Evolutionary conservation across 106 monocot species (phyloP).

Genomic region (Dioscorea zingiberensis): DNA sequence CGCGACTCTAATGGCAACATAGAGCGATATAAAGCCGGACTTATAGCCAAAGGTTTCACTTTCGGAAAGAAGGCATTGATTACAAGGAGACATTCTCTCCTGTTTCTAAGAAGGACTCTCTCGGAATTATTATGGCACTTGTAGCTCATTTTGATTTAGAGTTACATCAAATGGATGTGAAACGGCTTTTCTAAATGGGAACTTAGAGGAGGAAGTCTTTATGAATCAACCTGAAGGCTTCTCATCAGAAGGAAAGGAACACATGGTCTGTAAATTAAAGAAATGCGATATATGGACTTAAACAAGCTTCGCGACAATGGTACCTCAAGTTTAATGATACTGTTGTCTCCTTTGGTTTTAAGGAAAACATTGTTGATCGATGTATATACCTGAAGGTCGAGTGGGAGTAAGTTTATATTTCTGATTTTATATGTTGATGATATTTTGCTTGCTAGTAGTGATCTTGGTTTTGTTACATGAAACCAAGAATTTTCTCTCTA

Average conservation of each 20-base stretch:
- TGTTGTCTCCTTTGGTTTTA: too few relatives aligned
- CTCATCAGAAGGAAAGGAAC: background rate
- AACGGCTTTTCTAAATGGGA: background rate
- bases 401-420: too few relatives aligned
- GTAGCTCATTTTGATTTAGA: slow-evolving; percentile 4
- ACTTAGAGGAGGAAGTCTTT: background rate
- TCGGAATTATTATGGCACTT: background rate
- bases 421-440: too few relatives aligned
- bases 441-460: too few relatives aligned
- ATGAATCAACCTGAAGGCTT: slow-evolving; percentile 7
- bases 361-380: too few relatives aligned
- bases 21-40: background rate
- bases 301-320: too few relatives aligned
- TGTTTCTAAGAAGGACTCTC: background rate
- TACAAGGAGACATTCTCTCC: background rate
- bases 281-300: too few relatives aligned
- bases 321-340: too few relatives aligned
- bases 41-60: background rate
- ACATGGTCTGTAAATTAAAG: too few relatives aligned
- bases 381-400: too few relatives aligned
- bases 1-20: background rate
- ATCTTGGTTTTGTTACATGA: too few relatives aligned
- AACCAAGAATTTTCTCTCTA: too few relatives aligned
- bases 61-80: background rate
- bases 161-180: slow-evolving; percentile 1